A percentile compares a stretch with the other conserved stretches of the same genome.
Conservation (phyloP, 2,329 filamentous ascomycete genomes). For the Talaromyces sp. region DNA sequence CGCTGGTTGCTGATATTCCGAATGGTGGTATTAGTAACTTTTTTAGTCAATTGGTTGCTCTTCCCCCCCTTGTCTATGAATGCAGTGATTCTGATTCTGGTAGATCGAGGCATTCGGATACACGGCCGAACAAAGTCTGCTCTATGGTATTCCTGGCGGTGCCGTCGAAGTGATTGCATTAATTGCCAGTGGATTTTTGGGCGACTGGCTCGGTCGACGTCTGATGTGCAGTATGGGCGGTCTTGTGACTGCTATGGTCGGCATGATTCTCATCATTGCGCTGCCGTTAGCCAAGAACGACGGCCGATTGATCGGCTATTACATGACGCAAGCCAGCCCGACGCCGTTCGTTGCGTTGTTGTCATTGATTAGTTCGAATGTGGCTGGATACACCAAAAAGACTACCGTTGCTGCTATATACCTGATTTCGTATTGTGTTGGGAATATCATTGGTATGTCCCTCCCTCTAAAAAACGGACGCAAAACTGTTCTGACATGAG, state of each 20-base stretch:
- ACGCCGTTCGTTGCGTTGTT: conserved; percentile 63
- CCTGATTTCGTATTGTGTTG: conserved; percentile 48
- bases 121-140: conserved; percentile 58
- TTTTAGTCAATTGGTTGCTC: conserved; percentile 52
- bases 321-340: conserved; percentile 59
- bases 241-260: conserved; percentile 53
- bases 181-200: conserved; percentile 54
- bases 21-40: conserved; percentile 61
- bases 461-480: not conserved
- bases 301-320: conserved; percentile 62
- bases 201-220: conserved; percentile 56
- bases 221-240: conserved; percentile 55
- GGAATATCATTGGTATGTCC: conserved; percentile 55
- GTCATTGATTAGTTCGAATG: conserved; percentile 61
- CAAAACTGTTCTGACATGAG: not conserved
- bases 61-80: conserved; percentile 33
- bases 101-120: conserved; percentile 63
- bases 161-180: conserved; percentile 61
- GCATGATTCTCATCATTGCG: conserved; percentile 62
- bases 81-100: not conserved
- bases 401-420: conserved; percentile 51
- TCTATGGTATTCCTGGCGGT: conserved; percentile 64
- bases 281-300: conserved; percentile 56
- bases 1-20: conserved; percentile 55
- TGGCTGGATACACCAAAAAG: conserved; percentile 54